These are phyloP conservation scores for Phialophora verrucosa DNA, from an alignment of 2,329 filamentous ascomycete genomes.

Conservation along the genomic window DNA sequence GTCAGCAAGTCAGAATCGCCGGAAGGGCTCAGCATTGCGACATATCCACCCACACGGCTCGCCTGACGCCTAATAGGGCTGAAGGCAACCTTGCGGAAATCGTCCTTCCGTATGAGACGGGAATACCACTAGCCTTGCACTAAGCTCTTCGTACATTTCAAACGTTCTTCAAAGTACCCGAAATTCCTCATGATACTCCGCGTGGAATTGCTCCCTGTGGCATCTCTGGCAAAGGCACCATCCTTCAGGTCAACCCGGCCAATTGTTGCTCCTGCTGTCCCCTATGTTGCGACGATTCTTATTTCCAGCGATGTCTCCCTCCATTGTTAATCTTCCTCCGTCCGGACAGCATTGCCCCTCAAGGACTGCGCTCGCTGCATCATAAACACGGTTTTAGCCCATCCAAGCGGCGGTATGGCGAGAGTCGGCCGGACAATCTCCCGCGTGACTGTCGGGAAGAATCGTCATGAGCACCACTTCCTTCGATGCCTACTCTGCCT, in stretches of 20 bases:
- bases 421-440: slow-evolving; percentile 2
- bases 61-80: slow-evolving; percentile 25
- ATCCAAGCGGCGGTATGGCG: slow-evolving; percentile 14
- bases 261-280: background rate
- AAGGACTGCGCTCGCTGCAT: background rate
- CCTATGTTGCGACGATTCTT: slow-evolving; percentile 7
- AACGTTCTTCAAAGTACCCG: slow-evolving; percentile 10
- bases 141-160: slow-evolving; percentile 14
- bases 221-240: slow-evolving; percentile 3
- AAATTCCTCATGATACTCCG: slow-evolving; percentile 1
- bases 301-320: slow-evolving; percentile 5
- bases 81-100: slow-evolving; percentile 9
- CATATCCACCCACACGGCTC: slow-evolving; percentile 14
- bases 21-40: slow-evolving; percentile 6
- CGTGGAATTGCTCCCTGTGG: slow-evolving; percentile 1
- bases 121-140: slow-evolving; percentile 24
- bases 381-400: slow-evolving; percentile 19
- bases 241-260: slow-evolving; percentile 1
- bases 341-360: slow-evolving; percentile 4
- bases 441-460: slow-evolving; percentile 20
- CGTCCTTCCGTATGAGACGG: slow-evolving; percentile 6
- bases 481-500: slow-evolving; percentile 29
- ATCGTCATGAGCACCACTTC: slow-evolving; percentile 15
- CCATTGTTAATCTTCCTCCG: slow-evolving; percentile 11
- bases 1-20: slow-evolving; percentile 30